A percentile compares a stretch with the other conserved stretches of the same genome.
phyloP scores from a whole-genome alignment of 768 basidiomycete species.

The Lentinula boryana region DNA sequence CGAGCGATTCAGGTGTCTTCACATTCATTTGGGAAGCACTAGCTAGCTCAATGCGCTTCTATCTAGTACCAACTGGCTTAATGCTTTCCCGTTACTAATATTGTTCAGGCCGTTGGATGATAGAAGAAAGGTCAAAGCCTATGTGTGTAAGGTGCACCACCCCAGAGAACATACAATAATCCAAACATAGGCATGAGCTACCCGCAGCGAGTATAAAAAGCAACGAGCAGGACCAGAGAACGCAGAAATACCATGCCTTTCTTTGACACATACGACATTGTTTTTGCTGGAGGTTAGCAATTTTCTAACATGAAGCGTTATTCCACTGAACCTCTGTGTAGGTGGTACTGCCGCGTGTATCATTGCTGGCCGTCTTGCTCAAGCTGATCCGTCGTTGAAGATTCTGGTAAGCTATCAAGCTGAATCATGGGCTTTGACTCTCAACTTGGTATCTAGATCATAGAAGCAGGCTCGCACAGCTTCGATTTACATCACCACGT shows the following conservation, averaged over 20 bases:
- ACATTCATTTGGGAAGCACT: too few relatives aligned
- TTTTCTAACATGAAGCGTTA: neutral
- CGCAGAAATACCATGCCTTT: neutral
- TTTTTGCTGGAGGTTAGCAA: slow-evolving; percentile 29
- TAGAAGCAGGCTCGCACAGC: slow-evolving; percentile 38
- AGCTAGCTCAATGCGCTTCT: too few relatives aligned
- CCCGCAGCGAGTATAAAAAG: too few relatives aligned
- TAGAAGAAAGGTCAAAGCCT: too few relatives aligned
- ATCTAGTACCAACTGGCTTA: too few relatives aligned
- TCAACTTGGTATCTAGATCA: slow-evolving; percentile 4
- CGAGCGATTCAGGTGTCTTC: too few relatives aligned
- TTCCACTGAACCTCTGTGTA: neutral
- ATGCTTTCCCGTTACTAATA: too few relatives aligned
- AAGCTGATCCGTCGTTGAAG: slow-evolving; percentile 28
- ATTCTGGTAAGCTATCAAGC: slow-evolving; percentile 28
- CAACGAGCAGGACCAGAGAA: too few relatives aligned
- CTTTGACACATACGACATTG: slow-evolving; percentile 21
- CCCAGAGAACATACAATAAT: too few relatives aligned
- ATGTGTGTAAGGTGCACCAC: too few relatives aligned
- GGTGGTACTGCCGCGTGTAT: slow-evolving; percentile 33
- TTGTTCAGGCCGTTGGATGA: too few relatives aligned
- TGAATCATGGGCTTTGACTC: slow-evolving; percentile 13
- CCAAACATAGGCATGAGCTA: too few relatives aligned
- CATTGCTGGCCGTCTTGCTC: slow-evolving; percentile 30
- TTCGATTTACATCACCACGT: slow-evolving; percentile 25